These are phyloP conservation scores for Aspergillus chevalieri DNA, from an alignment of 2,329 filamentous ascomycete genomes.

Conservation along the genomic window DNA sequence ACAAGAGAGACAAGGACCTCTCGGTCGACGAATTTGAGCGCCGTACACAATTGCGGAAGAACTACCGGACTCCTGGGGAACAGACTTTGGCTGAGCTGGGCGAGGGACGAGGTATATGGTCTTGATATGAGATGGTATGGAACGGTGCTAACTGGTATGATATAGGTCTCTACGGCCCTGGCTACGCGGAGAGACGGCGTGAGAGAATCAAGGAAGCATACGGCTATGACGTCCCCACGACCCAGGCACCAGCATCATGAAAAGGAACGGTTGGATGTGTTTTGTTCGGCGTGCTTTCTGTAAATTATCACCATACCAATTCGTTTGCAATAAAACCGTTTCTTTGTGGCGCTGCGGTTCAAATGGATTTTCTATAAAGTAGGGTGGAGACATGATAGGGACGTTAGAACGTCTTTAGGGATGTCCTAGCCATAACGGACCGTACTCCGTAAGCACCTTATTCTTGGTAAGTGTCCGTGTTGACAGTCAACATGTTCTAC, in stretches of 20 bases:
- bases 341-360: background rate
- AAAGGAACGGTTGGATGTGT: conserved; percentile 1
- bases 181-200: conserved; percentile 77
- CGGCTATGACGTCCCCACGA: conserved; percentile 72
- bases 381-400: too few species aligned
- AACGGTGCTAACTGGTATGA: conserved; percentile 9
- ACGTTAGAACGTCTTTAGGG: too few species aligned
- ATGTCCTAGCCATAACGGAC: too few species aligned
- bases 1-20: conserved; percentile 39
- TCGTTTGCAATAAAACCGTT: background rate
- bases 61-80: conserved; percentile 66
- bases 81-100: conserved; percentile 77
- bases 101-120: conserved; percentile 71
- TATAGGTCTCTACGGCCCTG: conserved; percentile 70
- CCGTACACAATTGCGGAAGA: conserved; percentile 68
- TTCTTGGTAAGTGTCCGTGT: too few species aligned
- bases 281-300: conserved; percentile 12
- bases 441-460: too few species aligned
- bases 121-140: background rate
- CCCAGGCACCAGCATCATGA: conserved; percentile 41
- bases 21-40: conserved; percentile 68
- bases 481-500: too few species aligned
- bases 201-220: conserved; percentile 81
- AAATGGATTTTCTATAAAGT: too few species aligned
- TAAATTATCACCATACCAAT: conserved; percentile 24